These are phyloP conservation scores for Tetradesmus lagerheimii DNA, from an alignment of 139 green algal species.

Conservation along the genomic window DNA sequence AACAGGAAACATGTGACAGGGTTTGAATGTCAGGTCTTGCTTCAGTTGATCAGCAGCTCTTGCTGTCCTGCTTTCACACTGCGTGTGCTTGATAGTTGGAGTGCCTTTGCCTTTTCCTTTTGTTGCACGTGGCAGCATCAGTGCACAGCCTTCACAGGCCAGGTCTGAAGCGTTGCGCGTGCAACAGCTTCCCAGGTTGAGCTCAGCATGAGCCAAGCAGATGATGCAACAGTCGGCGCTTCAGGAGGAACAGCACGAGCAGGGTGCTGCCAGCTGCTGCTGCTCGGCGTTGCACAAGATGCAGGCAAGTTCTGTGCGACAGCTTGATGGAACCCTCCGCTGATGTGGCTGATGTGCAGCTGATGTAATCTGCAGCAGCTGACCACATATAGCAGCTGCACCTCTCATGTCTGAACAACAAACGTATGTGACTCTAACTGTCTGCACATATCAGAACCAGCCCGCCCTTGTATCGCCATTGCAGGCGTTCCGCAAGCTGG, in stretches of 20 bases:
- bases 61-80: not conserved
- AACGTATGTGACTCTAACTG: too few species aligned
- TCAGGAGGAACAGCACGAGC: not conserved
- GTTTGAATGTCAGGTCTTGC: not conserved
- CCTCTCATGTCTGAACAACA: too few species aligned
- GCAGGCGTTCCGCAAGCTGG: constrained; percentile 49
- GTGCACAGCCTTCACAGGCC: too few species aligned
- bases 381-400: too few species aligned
- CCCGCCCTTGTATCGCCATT: not conserved
- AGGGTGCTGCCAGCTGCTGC: constrained; percentile 14
- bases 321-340: not conserved
- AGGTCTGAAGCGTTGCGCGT: too few species aligned
- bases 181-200: too few species aligned
- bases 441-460: too few species aligned
- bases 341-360: not conserved
- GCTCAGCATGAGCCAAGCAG: not conserved
- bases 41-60: not conserved
- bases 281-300: constrained; percentile 52
- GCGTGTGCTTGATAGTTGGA: too few species aligned
- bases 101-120: too few species aligned
- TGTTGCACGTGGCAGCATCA: too few species aligned
- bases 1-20: not conserved
- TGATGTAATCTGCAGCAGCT: too few species aligned
- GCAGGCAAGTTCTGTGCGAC: not conserved
- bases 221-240: not conserved